Conservation (phyloP, 2,329 filamentous ascomycete species). For the Scedosporium boydii region DNA sequence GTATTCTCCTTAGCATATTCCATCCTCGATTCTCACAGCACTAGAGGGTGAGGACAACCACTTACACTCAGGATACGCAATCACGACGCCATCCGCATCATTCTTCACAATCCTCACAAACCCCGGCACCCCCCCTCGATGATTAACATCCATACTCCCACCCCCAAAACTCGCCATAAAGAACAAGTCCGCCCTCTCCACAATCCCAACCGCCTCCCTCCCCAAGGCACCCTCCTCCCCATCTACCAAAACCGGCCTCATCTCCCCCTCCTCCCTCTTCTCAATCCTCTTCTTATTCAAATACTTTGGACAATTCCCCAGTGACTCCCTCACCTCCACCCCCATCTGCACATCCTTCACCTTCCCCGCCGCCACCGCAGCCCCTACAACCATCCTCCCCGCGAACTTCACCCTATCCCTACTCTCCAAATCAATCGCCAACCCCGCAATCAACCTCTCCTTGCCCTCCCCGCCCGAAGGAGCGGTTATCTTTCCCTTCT, state of each 20-base stretch:
- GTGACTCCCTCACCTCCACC: slow-evolving; percentile 58
- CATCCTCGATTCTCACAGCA: slow-evolving; percentile 5
- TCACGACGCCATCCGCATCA: slow-evolving; percentile 29
- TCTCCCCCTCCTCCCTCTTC: slow-evolving; percentile 38
- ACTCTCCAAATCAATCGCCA: slow-evolving; percentile 58
- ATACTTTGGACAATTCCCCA: slow-evolving; percentile 85
- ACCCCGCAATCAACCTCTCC: slow-evolving; percentile 18
- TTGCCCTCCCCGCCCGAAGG: slow-evolving; percentile 29
- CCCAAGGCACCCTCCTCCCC: slow-evolving; percentile 32
- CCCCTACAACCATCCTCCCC: slow-evolving; percentile 59
- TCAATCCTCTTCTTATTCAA: slow-evolving; percentile 62
- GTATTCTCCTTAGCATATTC: slow-evolving; percentile 1
- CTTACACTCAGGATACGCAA: slow-evolving; percentile 68
- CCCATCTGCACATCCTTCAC: slow-evolving; percentile 42
- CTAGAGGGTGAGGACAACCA: slow-evolving; percentile 1
- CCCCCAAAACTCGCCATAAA: slow-evolving; percentile 61
- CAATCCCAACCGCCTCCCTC: slow-evolving; percentile 44
- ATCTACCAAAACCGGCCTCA: slow-evolving; percentile 35
- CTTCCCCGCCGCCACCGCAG: slow-evolving; percentile 29
- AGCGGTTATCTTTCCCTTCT: slow-evolving; percentile 24
- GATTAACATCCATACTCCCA: slow-evolving; percentile 73
- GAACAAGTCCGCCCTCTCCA: slow-evolving; percentile 61
- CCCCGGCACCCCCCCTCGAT: slow-evolving; percentile 64
- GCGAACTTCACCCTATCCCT: slow-evolving; percentile 66
- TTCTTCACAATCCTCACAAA: slow-evolving; percentile 63